Conservation (phyloP, 169 alveolate genomes). For the Eimeria praecox region DNA sequence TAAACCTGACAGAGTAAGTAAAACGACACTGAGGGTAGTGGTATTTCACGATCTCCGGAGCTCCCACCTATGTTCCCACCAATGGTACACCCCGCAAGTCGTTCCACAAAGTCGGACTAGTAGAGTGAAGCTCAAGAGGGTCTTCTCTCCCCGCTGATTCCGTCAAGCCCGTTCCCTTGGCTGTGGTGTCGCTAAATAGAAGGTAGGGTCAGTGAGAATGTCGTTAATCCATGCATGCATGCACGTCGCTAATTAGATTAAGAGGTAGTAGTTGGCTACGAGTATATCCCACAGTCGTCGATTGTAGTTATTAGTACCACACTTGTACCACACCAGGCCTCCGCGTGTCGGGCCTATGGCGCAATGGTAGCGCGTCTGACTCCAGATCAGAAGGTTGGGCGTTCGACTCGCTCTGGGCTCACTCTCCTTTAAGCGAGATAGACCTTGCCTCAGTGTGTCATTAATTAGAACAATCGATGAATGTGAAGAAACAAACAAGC, state of each 20-base stretch:
- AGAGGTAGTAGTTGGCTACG: no score
- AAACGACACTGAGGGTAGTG: slow-evolving; percentile 93
- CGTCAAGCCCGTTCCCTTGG: slow-evolving; percentile 97
- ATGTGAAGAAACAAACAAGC: no score
- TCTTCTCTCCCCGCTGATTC: slow-evolving; percentile 97
- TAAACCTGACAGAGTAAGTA: slow-evolving; percentile 92
- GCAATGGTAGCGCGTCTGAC: no score
- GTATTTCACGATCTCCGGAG: slow-evolving; percentile 92
- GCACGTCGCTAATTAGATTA: slow-evolving; percentile 95
- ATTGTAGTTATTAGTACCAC: no score
- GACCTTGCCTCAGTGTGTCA: no score
- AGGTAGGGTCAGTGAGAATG: slow-evolving; percentile 94
- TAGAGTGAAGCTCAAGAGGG: slow-evolving; percentile 97
- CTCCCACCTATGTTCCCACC: slow-evolving; percentile 96
- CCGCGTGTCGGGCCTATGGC: no score
- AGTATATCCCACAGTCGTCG: no score
- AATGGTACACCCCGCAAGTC: slow-evolving; percentile 94
- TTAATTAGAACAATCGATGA: no score
- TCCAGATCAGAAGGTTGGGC: slow-evolving; percentile 95
- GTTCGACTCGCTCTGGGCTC: slow-evolving; percentile 95
- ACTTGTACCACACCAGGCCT: no score
- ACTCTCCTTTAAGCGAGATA: not conserved
- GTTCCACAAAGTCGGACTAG: slow-evolving; percentile 96
- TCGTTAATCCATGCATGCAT: slow-evolving; percentile 95
- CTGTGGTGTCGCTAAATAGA: slow-evolving; percentile 96